Evolutionary conservation across 805 yeast genomes (phyloP).

Genomic region (Zygosaccharomyces rouxii): DNA sequence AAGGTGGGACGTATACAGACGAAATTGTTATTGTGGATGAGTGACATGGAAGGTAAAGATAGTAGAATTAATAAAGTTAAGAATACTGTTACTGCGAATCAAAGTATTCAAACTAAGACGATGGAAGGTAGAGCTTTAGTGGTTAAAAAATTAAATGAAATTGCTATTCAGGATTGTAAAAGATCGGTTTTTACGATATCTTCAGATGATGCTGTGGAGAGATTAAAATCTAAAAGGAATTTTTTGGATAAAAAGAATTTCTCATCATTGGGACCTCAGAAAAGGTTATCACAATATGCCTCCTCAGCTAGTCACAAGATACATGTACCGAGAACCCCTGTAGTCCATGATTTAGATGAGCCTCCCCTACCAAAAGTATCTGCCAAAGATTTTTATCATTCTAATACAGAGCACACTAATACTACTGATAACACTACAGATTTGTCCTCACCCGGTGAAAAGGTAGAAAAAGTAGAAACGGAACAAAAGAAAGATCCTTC

Average conservation of each 20-base stretch:
- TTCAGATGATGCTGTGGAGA: constrained; percentile 5
- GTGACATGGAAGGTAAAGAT: constrained; percentile 1
- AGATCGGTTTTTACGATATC: neutral
- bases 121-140: constrained; percentile 1
- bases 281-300: constrained; percentile 5
- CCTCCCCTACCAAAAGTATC: constrained; percentile 5
- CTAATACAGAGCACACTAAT: neutral
- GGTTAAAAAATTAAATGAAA: constrained; percentile 1
- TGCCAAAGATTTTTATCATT: constrained; percentile 3
- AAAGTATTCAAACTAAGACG: neutral
- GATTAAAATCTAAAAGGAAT: constrained; percentile 1
- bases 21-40: constrained; percentile 5
- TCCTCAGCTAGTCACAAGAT: constrained; percentile 7
- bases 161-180: constrained; percentile 7
- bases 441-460: neutral
- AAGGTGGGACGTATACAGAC: constrained; percentile 10
- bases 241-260: constrained; percentile 11
- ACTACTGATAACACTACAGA: neutral
- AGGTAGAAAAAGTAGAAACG: neutral
- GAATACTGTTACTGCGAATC: constrained; percentile 1
- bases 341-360: neutral
- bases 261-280: constrained; percentile 7
- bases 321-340: constrained; percentile 2
- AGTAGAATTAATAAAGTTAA: constrained; percentile 4
- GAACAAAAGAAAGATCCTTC: neutral